Percentiles rank a stretch among this genome's conserved stretches.
Evolutionary conservation across 2,329 filamentous ascomycete genomes (phyloP).

Genomic region (Aspergillus proliferans): DNA sequence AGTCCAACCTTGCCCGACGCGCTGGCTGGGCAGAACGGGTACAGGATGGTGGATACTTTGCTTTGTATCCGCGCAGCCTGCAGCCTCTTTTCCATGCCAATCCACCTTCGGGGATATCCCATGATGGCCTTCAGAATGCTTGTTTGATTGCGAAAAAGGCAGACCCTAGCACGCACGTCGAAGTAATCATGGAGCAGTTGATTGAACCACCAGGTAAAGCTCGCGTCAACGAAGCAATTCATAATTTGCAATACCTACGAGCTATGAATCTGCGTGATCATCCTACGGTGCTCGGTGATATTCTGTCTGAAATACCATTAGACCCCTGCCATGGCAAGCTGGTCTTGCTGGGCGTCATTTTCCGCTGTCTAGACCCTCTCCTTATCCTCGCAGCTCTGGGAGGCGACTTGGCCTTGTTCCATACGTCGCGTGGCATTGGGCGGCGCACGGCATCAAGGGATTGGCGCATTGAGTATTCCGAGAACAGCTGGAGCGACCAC

Average conservation of each 20-base stretch:
- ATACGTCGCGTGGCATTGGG: slow-evolving; percentile 23
- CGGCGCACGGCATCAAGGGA: slow-evolving; percentile 16
- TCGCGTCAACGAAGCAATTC: slow-evolving; percentile 35
- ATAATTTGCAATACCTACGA: slow-evolving; percentile 34
- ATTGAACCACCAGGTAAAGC: slow-evolving; percentile 40
- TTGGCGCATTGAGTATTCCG: slow-evolving; percentile 25
- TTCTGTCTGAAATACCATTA: slow-evolving; percentile 39
- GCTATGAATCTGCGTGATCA: slow-evolving; percentile 40
- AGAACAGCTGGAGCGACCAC: slow-evolving; percentile 40
- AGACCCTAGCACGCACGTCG: slow-evolving; percentile 33
- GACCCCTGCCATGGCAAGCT: slow-evolving; percentile 45
- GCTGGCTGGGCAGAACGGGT: slow-evolving; percentile 47
- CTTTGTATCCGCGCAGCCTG: slow-evolving; percentile 38
- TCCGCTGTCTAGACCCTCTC: slow-evolving; percentile 48
- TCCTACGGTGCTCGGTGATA: slow-evolving; percentile 42
- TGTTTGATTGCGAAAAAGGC: slow-evolving; percentile 41
- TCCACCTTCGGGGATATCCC: slow-evolving; percentile 37
- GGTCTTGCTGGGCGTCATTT: slow-evolving; percentile 46
- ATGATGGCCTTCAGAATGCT: slow-evolving; percentile 39
- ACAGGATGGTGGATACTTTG: slow-evolving; percentile 45
- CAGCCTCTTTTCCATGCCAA: slow-evolving; percentile 27
- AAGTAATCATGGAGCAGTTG: slow-evolving; percentile 36
- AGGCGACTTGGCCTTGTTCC: slow-evolving; percentile 26
- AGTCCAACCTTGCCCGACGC: slow-evolving; percentile 44
- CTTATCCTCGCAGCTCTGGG: slow-evolving; percentile 38